Percentiles rank a stretch among this genome's conserved stretches.
Conservation (phyloP, 495 filamentous ascomycete genomes). For the Aspergillus ellipticus region DNA sequence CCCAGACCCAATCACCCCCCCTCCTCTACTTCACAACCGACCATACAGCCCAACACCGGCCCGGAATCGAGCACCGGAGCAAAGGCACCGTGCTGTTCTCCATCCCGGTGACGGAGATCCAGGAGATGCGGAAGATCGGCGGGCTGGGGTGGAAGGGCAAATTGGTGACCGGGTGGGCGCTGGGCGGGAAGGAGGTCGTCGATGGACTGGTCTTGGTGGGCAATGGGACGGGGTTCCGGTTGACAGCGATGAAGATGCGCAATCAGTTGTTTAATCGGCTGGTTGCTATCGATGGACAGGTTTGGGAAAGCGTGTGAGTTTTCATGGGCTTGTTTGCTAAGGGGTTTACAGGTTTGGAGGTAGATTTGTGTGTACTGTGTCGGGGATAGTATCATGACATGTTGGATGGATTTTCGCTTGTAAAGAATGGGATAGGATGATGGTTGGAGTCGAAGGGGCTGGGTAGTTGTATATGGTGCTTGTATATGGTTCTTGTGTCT, state of each 20-base stretch:
- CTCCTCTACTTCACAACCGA: slow-evolving; percentile 49
- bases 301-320: slow-evolving; percentile 76
- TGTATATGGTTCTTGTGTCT: too few relatives aligned
- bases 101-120: slow-evolving; percentile 57
- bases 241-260: slow-evolving; percentile 71
- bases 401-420: too few relatives aligned
- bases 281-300: slow-evolving; percentile 77
- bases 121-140: slow-evolving; percentile 75
- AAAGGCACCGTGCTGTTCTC: slow-evolving; percentile 37
- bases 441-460: too few relatives aligned
- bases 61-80: slow-evolving; percentile 40
- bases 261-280: slow-evolving; percentile 86
- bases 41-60: slow-evolving; percentile 26
- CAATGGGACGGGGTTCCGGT: slow-evolving; percentile 48
- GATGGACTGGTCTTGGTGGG: slow-evolving; percentile 69
- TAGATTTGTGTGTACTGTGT: too few relatives aligned
- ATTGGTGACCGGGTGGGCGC: slow-evolving; percentile 76
- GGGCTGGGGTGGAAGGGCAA: slow-evolving; percentile 89
- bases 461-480: too few relatives aligned
- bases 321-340: slow-evolving; percentile 9
- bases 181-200: slow-evolving; percentile 64
- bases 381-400: too few relatives aligned
- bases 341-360: slow-evolving; percentile 18
- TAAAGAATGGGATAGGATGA: too few relatives aligned
- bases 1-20: slow-evolving; percentile 16